These are phyloP conservation scores for Naegleria fowleri DNA, from an alignment of 208 protist genomes.

Conservation along the genomic window DNA sequence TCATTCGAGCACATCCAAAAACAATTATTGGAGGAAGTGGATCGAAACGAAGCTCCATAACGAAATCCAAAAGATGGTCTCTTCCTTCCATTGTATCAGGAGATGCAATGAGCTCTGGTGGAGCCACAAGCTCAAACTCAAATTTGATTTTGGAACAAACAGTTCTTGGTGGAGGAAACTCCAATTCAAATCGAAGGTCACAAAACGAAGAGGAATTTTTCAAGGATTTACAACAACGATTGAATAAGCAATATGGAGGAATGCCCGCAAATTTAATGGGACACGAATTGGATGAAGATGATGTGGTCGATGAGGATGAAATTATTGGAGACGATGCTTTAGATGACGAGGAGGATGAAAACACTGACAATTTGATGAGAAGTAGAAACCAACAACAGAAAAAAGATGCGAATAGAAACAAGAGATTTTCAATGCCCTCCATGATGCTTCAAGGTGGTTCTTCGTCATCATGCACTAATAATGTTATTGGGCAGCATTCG, in stretches of 20 bases:
- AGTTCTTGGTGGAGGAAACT: neutral
- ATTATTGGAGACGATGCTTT: neutral
- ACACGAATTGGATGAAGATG: neutral
- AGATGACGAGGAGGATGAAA: neutral
- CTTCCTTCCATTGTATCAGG: neutral
- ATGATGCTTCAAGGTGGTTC: neutral
- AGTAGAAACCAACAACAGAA: neutral
- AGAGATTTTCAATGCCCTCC: neutral
- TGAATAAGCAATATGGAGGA: neutral
- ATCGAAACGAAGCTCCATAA: neutral
- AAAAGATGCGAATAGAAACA: neutral
- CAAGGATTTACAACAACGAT: neutral
- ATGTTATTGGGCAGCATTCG: neutral
- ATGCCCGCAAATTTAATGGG: neutral
- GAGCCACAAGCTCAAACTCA: neutral
- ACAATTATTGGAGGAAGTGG: neutral
- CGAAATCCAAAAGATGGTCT: slow-evolving; percentile 1
- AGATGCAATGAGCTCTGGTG: neutral
- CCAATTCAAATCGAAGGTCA: neutral
- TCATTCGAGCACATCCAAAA: neutral
- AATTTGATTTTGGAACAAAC: neutral
- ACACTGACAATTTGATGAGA: neutral
- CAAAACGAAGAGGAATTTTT: neutral
- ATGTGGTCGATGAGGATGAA: neutral
- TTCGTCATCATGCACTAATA: neutral